Evolutionary conservation across 805 yeast species (phyloP), one percentile per base, ranked within the genome.

Genomic region (Saccharomycopsis sp.): DNA sequence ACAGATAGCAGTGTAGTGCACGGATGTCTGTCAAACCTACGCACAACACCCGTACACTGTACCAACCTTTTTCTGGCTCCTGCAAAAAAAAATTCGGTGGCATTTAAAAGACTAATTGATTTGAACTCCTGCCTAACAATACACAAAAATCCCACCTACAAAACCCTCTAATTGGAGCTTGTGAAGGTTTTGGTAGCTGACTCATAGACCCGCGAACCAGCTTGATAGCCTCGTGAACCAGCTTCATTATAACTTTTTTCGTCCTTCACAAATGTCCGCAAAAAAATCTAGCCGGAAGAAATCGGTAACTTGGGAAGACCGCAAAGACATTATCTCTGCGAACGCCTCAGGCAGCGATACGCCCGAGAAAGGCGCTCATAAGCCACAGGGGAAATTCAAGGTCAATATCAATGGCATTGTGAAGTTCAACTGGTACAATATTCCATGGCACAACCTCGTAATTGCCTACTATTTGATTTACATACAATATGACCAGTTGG

Each of bases 371-470:
- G 52, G 16, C 7, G 3, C n/a, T 7, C 53, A 53, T 50, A 29
- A 50, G 24, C 12, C 23, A 14, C 23, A 12, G 47, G 53, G 37
- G 15, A 18, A 14, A 18, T n/a, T 20, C 24, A 18, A 50, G 4
- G 48, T 50, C 23, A 46, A 21, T 4, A 18, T 34, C 12, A 3
- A 37, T 12, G 29, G 34, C 12, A 20, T 8, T 15, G n/a, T n/a
- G 20, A 9, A n/a, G n/a, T 59, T 59, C 44, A 50, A 46, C 4
- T n/a, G 56, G 21, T 50, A 53, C 16, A 54, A 66, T 2, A 53
- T 73, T 2, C 77, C 77, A 18, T 69, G 62, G 58, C 77, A 73
- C 54, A 57, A 65, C 9, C 60, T 67, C 1, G 40, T 65, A 2
- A 57, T 70, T 23, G 51, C 66, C 4, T 62, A 63, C 24, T 51